These are phyloP conservation scores for Globisporangium rhizosaccharum DNA, from an alignment of 352 stramenopile genomes.

Conservation along the genomic window DNA sequence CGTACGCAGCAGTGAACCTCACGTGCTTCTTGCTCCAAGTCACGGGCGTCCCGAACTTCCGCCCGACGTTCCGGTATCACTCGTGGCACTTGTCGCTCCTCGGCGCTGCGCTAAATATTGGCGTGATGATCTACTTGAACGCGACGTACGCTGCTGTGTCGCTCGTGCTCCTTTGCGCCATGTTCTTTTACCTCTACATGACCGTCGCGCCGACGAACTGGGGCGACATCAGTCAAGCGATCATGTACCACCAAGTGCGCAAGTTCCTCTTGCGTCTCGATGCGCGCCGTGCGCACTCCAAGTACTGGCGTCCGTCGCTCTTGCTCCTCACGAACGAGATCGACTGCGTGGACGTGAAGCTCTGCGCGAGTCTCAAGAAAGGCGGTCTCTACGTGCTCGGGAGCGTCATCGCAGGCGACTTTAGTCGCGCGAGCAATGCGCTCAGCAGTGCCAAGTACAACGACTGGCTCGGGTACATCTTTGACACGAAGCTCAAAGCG, in stretches of 20 bases:
- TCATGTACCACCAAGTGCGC: conserved; percentile 82
- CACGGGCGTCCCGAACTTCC: conserved; percentile 76
- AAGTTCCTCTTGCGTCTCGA: conserved; percentile 78
- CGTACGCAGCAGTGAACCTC: conserved; percentile 68
- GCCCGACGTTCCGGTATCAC: conserved; percentile 65
- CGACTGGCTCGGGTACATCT: conserved; percentile 42
- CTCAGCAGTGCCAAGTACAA: conserved; percentile 32
- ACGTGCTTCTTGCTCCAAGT: conserved; percentile 73
- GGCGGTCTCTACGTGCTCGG: conserved; percentile 73
- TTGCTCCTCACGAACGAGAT: conserved; percentile 51
- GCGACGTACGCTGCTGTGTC: conserved; percentile 50
- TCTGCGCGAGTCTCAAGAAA: conserved; percentile 82
- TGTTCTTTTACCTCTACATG: conserved; percentile 72
- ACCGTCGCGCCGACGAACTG: conserved; percentile 45
- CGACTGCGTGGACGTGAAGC: conserved; percentile 28
- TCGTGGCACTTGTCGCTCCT: conserved; percentile 60
- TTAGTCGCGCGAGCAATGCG: conserved; percentile 21
- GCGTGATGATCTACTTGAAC: conserved; percentile 77
- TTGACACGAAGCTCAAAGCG: conserved; percentile 42
- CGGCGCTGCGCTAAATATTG: conserved; percentile 51
- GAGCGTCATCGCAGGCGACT: conserved; percentile 40
- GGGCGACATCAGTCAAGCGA: conserved; percentile 78
- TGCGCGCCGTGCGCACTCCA: conserved; percentile 56
- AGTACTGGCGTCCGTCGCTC: conserved; percentile 77
- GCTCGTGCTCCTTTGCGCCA: conserved; percentile 37